phyloP scores from a whole-genome alignment of 495 filamentous ascomycete species.

The Aspergillus campestris region DNA sequence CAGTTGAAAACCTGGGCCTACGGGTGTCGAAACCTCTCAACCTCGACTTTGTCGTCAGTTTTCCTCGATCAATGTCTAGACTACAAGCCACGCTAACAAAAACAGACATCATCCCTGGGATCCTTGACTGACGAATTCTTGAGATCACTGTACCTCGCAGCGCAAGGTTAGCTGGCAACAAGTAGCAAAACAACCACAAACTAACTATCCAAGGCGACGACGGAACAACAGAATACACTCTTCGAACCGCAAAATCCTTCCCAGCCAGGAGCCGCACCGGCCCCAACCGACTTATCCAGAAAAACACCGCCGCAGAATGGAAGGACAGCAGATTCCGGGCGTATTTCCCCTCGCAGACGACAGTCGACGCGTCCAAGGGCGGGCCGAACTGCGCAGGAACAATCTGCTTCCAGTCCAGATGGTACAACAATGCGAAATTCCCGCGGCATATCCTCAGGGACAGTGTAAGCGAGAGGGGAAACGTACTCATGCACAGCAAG shows the following conservation, averaged over 20 bases:
- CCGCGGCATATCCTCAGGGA: slow-evolving; percentile 65
- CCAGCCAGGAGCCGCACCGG: slow-evolving; percentile 7
- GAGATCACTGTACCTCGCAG: slow-evolving; percentile 63
- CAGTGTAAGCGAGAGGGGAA: slow-evolving; percentile 55
- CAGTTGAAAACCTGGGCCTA: slow-evolving; percentile 50
- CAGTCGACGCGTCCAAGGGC: slow-evolving; percentile 55
- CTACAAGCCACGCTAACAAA: neutral
- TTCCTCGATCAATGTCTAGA: neutral
- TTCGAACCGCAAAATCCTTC: slow-evolving; percentile 30
- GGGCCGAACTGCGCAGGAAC: slow-evolving; percentile 61
- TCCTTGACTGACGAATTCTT: slow-evolving; percentile 61
- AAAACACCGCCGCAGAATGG: slow-evolving; percentile 33
- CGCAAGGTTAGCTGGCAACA: slow-evolving; percentile 46
- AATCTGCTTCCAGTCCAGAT: slow-evolving; percentile 63
- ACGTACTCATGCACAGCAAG: slow-evolving; percentile 86
- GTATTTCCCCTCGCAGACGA: slow-evolving; percentile 75
- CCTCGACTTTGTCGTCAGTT: slow-evolving; percentile 51
- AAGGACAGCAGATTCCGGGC: slow-evolving; percentile 49
- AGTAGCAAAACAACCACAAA: neutral
- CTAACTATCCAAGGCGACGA: slow-evolving; percentile 43
- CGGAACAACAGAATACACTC: slow-evolving; percentile 46
- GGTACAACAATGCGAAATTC: slow-evolving; percentile 59
- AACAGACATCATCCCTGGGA: slow-evolving; percentile 71
- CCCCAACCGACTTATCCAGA: slow-evolving; percentile 9
- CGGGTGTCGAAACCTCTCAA: slow-evolving; percentile 37